A percentile compares a stretch with the other conserved stretches of the same genome.
Conservation (phyloP, 768 basidiomycete genomes). For the Mycena capillaripes region DNA sequence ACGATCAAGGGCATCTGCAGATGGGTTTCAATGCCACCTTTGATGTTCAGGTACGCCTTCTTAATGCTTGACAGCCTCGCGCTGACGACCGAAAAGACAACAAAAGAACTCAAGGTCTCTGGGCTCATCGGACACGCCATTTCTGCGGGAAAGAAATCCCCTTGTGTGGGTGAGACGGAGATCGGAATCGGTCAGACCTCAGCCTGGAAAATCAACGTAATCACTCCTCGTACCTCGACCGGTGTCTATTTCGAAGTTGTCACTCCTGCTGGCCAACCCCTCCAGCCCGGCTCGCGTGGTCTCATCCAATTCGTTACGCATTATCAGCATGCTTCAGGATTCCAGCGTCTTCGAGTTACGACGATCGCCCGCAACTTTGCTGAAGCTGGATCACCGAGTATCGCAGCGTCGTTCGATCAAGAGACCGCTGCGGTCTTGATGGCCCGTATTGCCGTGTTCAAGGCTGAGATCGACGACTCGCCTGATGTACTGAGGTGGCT, state of each 20-base stretch:
- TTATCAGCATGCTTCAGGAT: slow-evolving; percentile 97
- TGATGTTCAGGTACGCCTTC: slow-evolving; percentile 85
- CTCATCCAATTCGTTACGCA: slow-evolving; percentile 99
- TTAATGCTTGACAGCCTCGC: not conserved
- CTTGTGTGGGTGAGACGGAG: slow-evolving; percentile 98
- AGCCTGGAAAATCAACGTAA: slow-evolving; percentile 96
- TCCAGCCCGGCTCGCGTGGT: slow-evolving; percentile 91
- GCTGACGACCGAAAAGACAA: slow-evolving; percentile 71
- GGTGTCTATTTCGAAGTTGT: slow-evolving; percentile 99
- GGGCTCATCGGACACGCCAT: slow-evolving; percentile 98
- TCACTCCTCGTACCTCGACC: slow-evolving; percentile 88
- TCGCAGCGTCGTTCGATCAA: slow-evolving; percentile 96
- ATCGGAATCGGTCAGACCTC: slow-evolving; percentile 99
- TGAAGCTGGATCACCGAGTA: slow-evolving; percentile 94
- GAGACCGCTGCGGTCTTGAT: slow-evolving; percentile 98
- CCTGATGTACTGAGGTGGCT: slow-evolving; percentile 98
- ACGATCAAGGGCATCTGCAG: slow-evolving; percentile 89
- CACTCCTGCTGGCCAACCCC: slow-evolving; percentile 94
- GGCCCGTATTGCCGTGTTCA: slow-evolving; percentile 99
- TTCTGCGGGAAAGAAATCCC: slow-evolving; percentile 96
- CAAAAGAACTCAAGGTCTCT: slow-evolving; percentile 98
- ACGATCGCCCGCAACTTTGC: slow-evolving; percentile 98
- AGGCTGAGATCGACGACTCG: slow-evolving; percentile 98
- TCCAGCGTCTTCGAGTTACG: slow-evolving; percentile 95
- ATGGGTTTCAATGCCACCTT: slow-evolving; percentile 99